phyloP scores from a whole-genome alignment of 441 rosid species.

The Gossypium davidsonii region DNA sequence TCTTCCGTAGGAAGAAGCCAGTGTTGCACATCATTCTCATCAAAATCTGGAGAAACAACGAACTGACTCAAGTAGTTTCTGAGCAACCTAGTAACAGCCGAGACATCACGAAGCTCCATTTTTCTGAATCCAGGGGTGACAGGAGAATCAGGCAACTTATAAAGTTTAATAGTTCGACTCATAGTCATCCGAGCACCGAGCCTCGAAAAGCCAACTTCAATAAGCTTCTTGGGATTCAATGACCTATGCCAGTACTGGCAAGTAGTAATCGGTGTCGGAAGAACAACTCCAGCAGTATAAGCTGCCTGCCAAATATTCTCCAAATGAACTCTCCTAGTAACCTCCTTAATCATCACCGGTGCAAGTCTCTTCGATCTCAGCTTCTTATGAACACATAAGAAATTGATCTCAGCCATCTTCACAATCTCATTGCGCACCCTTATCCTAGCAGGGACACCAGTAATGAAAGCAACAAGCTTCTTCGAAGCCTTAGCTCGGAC shows the following conservation, averaged over 20 bases:
- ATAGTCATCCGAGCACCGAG: conserved; percentile 92
- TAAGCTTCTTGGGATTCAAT: conserved; percentile 87
- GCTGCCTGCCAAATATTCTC: conserved; percentile 97
- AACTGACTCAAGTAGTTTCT: conserved; percentile 67
- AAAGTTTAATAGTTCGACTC: conserved; percentile 84
- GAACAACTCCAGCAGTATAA: conserved; percentile 84
- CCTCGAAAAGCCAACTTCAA: conserved; percentile 93
- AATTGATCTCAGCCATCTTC: conserved; percentile 90
- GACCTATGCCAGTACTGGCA: conserved; percentile 98
- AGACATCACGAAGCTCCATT: conserved; percentile 82
- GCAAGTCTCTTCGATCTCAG: conserved; percentile 88
- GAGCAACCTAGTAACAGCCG: conserved; percentile 72
- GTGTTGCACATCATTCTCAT: conserved; percentile 78
- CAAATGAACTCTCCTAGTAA: conserved; percentile 81
- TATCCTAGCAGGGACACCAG: conserved; percentile 82
- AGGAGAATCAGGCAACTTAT: conserved; percentile 68
- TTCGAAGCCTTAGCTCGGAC: conserved; percentile 76
- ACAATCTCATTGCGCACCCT: conserved; percentile 66
- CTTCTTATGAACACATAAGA: conserved; percentile 92
- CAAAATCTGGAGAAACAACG: conserved; percentile 77
- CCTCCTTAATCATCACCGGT: conserved; percentile 95
- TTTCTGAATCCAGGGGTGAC: conserved; percentile 81
- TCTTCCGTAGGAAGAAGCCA: conserved; percentile 80
- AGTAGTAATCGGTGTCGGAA: conserved; percentile 87
- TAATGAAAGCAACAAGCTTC: conserved; percentile 85